Evolutionary conservation across 805 yeast species (phyloP).

Genomic region (Torulaspora microellipsoides): DNA sequence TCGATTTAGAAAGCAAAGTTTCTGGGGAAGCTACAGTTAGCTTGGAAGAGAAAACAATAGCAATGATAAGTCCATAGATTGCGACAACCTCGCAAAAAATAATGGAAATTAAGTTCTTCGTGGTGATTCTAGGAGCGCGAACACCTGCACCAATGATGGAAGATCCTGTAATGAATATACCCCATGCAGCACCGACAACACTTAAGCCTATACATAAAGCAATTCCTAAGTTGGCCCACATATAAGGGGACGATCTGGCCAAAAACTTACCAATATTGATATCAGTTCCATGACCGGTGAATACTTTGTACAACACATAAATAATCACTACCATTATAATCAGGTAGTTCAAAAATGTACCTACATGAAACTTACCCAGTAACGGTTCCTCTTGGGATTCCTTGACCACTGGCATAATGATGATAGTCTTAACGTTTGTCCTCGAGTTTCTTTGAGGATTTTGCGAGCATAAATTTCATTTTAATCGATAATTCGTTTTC

Average conservation of each 20-base stretch:
- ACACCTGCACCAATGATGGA: conserved; percentile 97
- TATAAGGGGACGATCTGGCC: conserved; percentile 81
- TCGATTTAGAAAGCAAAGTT: conserved; percentile 67
- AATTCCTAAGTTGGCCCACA: conserved; percentile 95
- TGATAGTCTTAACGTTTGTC: too few relatives aligned
- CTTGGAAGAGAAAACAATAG: conserved; percentile 93
- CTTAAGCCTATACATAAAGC: conserved; percentile 87
- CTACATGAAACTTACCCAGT: conserved; percentile 17
- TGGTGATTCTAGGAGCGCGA: conserved; percentile 93
- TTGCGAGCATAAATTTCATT: too few relatives aligned
- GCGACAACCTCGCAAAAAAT: conserved; percentile 99
- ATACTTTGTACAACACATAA: conserved; percentile 42
- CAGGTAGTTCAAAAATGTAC: conserved; percentile 20
- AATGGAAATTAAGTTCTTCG: conserved; percentile 92
- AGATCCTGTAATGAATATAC: conserved; percentile 92
- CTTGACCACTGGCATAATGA: conserved; percentile 11
- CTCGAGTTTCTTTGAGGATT: neutral
- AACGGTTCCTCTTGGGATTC: conserved; percentile 15
- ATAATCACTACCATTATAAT: conserved; percentile 20
- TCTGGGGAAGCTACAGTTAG: conserved; percentile 62
- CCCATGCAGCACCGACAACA: conserved; percentile 99
- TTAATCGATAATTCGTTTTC: too few relatives aligned
- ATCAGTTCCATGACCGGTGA: conserved; percentile 87
- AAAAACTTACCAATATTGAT: conserved; percentile 90
- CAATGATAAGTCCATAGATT: conserved; percentile 94